phyloP scores from a whole-genome alignment of 2,329 filamentous ascomycete species.

The Fusarium sp. region DNA sequence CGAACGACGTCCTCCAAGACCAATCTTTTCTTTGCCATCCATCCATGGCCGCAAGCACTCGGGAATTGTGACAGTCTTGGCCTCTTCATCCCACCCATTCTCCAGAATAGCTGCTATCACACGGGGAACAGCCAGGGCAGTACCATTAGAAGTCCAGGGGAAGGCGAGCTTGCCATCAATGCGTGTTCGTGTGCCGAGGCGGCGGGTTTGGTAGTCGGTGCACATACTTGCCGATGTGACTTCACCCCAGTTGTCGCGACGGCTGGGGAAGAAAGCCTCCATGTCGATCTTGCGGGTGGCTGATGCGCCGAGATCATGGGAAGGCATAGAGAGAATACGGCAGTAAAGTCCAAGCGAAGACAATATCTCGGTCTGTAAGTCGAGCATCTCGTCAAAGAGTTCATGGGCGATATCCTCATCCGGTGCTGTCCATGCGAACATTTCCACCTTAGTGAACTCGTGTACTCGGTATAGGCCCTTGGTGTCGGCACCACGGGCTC shows the following conservation, averaged over 20 bases:
- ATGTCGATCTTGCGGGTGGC: constrained; percentile 91
- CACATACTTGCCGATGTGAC: constrained; percentile 91
- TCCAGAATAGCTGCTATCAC: constrained; percentile 90
- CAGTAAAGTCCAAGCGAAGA: constrained; percentile 80
- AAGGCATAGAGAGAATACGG: constrained; percentile 92
- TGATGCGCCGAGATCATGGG: constrained; percentile 86
- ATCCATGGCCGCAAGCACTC: constrained; percentile 85
- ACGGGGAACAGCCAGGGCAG: constrained; percentile 88
- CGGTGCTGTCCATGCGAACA: constrained; percentile 89
- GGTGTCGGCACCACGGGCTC: constrained; percentile 86
- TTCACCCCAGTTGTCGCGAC: constrained; percentile 82
- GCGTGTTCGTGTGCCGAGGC: constrained; percentile 79
- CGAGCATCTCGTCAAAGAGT: constrained; percentile 85
- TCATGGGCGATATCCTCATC: constrained; percentile 58
- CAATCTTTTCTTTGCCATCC: constrained; percentile 76
- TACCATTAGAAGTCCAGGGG: constrained; percentile 93
- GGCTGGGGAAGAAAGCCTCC: constrained; percentile 91
- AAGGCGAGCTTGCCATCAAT: constrained; percentile 69
- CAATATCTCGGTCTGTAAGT: constrained; percentile 87
- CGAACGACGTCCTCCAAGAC: constrained; percentile 44
- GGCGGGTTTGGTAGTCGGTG: constrained; percentile 90
- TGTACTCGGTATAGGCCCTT: constrained; percentile 97
- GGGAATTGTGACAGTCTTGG: constrained; percentile 76
- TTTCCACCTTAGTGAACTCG: constrained; percentile 98
- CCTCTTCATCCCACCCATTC: constrained; percentile 83